Evolutionary conservation across 805 yeast genomes (phyloP), one percentile per base, ranked within the genome.

Genomic region (Kazachstania viticola): DNA sequence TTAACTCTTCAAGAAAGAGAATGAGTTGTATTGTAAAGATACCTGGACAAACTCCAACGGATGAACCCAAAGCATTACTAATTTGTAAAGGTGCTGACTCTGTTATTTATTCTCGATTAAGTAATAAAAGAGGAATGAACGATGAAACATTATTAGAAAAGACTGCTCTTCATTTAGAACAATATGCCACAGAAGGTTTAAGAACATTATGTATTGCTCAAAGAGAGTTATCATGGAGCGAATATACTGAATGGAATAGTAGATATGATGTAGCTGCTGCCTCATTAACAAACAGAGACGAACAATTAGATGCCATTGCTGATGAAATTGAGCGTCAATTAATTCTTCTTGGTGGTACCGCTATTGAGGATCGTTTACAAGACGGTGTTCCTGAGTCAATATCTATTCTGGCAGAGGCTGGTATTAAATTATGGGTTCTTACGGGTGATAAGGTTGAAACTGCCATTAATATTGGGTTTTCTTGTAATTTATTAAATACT

Each of bases 371-470:
- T 61, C 65, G 85, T 51, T 60, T 81, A 38, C 93, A 81, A 56
- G 84, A 78, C 45, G 91, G 91, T 60, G 93, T 81, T 33, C 88
- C 91, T 2, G 91, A 79, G 44, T 70, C 88, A 12, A 81, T 81
- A 48, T 71, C 75, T 6, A 51, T 74, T 5, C 60, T 81, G 34
- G 79, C 71, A 12, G 64, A 73, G 40, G 91, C 91, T 6, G 91
- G 93, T 51, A 77, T 81, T 34, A 81, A 81, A 53, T 60, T 81
- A 32, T 81, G 93, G 93, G 91, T 81, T 29, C 62, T 81, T 30
- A 81, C 93, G 3, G 93, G 93, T 59, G 93, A 81, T 54, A 80
- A 79, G 54, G 82, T 81, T n/a, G 93, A 81, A 56, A 81, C 93
- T 21, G 93, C 91, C 9, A 80, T 81, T 44, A 81, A 81, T 47